These are phyloP conservation scores for Podaxis mareebaensis DNA, from an alignment of 768 basidiomycete species.

Conservation along the genomic window DNA sequence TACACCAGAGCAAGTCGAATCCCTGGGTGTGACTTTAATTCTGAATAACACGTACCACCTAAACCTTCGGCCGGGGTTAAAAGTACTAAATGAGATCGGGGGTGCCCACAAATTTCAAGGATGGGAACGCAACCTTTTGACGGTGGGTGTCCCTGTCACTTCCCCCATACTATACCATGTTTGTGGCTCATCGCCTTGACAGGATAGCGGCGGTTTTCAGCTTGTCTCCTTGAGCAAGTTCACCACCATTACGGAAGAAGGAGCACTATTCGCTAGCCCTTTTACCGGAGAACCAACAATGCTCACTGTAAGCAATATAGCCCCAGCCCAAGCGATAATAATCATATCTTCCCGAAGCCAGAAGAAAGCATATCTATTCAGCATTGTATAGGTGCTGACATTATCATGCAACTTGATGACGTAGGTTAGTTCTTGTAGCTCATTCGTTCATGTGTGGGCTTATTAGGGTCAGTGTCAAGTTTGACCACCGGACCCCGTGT, in stretches of 20 bases:
- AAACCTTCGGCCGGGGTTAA: constrained; percentile 79
- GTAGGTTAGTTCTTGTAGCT: constrained; percentile 57
- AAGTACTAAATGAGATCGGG: constrained; percentile 71
- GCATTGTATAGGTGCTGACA: constrained; percentile 89
- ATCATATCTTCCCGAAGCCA: constrained; percentile 48
- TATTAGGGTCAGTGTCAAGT: constrained; percentile 60
- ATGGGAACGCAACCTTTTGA: constrained; percentile 84
- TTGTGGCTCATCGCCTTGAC: neutral
- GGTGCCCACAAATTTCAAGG: constrained; percentile 92
- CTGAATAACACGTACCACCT: constrained; percentile 92
- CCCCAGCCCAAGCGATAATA: neutral
- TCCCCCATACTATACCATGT: neutral
- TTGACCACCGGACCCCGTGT: constrained; percentile 80
- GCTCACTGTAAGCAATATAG: constrained; percentile 64
- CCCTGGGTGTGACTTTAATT: constrained; percentile 78
- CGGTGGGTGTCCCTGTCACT: constrained; percentile 44
- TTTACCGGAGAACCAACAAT: constrained; percentile 88
- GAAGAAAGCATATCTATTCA: constrained; percentile 92
- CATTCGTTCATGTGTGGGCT: constrained; percentile 1
- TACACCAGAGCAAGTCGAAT: constrained; percentile 82
- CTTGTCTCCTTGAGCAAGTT: constrained; percentile 84
- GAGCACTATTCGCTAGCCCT: constrained; percentile 81
- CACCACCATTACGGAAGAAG: constrained; percentile 85
- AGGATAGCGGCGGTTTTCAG: constrained; percentile 93
- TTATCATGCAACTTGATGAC: constrained; percentile 94